Base-by-base conservation (phyloP, 75 land plant species). In the Selaginella tamariscina region DNA sequence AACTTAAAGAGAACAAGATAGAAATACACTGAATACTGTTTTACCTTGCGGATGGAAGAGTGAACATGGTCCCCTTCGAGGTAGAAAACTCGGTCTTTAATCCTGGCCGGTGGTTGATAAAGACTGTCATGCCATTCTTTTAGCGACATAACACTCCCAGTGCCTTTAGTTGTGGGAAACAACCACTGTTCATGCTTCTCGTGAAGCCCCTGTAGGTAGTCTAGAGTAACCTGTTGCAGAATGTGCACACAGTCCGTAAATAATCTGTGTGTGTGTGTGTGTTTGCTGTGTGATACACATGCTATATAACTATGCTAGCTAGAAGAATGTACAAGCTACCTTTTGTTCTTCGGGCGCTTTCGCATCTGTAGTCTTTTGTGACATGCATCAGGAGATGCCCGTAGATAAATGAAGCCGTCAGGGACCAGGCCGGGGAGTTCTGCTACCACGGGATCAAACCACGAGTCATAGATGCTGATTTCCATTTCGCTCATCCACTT, bases 401-500 rank as follows among this genome's bases (percentile, higher is more conserved):
- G 81, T 27, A 94, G 83, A 73, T 94, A 94, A 55, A 94, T 94
- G 70, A 94, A 94, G 24, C 85, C 98, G 78, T 94, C 98, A 33
- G 98, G 98, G 57, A 94, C 79, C 32, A 94, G 81, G 26, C 98
- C 98, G 32, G 98, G 98, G 33, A 94, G 76, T 55, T 66, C 68
- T 44, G 98, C 86, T 2, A 94, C 96, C 44, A 94, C 96, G 27
- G 98, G 98, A 78, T 94, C 90, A 79, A 94, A 94, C 98, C 98
- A 94, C 26, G 96, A 94, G 67, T 94, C 98, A 73, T 94, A 94
- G 27, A 94, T 94, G 83, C 96, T 94, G 29, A 94, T 86, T 75
- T 94, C 98, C 96, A 90, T 90, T 66, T 87, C 96, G 70, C 79
- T 89, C 98, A 94, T 94, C 96, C 96, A 94, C 26, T 94, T 94